Conservation (phyloP, 352 stramenopile species). For the Pythium phragmiticola region DNA sequence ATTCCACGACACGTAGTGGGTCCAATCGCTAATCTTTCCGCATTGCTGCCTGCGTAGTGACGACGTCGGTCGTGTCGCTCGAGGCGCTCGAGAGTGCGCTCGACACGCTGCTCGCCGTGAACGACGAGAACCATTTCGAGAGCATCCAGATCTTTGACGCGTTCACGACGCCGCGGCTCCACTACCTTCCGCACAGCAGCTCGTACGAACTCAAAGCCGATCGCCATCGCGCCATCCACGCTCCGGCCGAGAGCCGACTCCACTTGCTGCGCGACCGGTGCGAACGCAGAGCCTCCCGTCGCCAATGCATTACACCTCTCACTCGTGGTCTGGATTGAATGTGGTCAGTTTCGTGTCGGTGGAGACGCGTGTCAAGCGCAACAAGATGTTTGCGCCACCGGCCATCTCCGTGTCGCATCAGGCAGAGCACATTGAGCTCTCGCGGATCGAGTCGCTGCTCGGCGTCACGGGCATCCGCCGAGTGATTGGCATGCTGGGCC, state of each 20-base stretch:
- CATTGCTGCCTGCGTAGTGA: constrained; percentile 42
- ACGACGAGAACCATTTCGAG: constrained; percentile 78
- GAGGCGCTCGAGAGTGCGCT: constrained; percentile 81
- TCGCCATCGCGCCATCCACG: constrained; percentile 55
- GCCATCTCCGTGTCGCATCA: constrained; percentile 51
- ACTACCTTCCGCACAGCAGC: constrained; percentile 63
- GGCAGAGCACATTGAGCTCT: constrained; percentile 82
- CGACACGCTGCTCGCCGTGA: constrained; percentile 79
- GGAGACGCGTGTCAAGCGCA: constrained; percentile 74
- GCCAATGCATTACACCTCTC: neutral
- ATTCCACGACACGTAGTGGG: neutral
- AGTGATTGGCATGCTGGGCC: constrained; percentile 83
- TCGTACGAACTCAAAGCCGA: constrained; percentile 75
- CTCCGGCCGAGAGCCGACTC: constrained; percentile 49
- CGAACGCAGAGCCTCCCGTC: neutral
- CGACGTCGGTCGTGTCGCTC: constrained; percentile 78
- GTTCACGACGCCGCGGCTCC: constrained; percentile 70
- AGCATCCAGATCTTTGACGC: constrained; percentile 80
- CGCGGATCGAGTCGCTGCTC: constrained; percentile 84
- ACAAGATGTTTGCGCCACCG: constrained; percentile 78
- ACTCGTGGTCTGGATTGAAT: neutral
- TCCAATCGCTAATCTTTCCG: neutral
- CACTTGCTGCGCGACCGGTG: constrained; percentile 67
- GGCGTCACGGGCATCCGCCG: constrained; percentile 71
- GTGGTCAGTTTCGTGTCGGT: constrained; percentile 53